Evolutionary conservation across 306 rosid genomes (phyloP).

Genomic region (Cotoneaster glaucophyllus): DNA sequence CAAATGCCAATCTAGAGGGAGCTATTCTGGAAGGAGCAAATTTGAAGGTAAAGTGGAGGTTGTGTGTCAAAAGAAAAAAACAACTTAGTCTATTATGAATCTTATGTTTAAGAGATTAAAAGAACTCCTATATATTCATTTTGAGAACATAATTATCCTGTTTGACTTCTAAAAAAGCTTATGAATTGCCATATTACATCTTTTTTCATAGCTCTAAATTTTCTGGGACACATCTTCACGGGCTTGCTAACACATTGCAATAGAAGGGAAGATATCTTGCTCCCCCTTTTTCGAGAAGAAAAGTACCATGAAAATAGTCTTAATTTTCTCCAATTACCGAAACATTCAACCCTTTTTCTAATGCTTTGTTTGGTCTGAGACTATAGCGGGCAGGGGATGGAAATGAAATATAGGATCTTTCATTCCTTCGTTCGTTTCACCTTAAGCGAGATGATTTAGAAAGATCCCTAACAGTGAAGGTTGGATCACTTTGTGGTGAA

Average conservation of each 20-base stretch:
- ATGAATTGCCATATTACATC: background rate
- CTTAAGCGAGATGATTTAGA: background rate
- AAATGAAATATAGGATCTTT: background rate
- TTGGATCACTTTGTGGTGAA: background rate
- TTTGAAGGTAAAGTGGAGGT: constrained; percentile 58
- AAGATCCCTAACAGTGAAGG: background rate
- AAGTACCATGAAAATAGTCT: background rate
- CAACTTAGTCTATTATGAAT: too few species aligned
- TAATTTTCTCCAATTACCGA: background rate
- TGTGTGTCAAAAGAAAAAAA: background rate
- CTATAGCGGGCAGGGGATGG: background rate
- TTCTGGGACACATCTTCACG: background rate
- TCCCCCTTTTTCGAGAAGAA: background rate
- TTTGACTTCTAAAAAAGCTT: background rate
- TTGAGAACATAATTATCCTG: background rate
- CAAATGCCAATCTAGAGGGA: constrained; percentile 88
- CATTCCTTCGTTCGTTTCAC: background rate
- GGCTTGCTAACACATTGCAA: background rate
- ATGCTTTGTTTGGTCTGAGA: background rate
- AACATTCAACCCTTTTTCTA: background rate
- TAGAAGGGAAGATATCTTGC: background rate
- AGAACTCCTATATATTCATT: background rate
- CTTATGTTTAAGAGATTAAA: background rate
- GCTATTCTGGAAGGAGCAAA: constrained; percentile 92
- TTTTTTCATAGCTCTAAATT: background rate